phyloP scores from a whole-genome alignment of 495 filamentous ascomycete genomes.

The Penicillium egyptiacum region DNA sequence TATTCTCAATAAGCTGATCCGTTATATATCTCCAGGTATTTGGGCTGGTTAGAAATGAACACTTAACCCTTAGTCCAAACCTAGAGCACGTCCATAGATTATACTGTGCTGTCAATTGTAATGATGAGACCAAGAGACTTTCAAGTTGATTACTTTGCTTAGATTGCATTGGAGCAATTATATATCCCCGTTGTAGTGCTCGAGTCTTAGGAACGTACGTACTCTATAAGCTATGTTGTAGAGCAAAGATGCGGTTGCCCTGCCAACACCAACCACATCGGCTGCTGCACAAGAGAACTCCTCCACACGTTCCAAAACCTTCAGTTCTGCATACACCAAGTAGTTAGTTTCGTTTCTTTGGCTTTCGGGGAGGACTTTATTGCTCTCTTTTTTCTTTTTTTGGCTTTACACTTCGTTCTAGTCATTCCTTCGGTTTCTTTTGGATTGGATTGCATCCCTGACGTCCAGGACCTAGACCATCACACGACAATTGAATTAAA shows the following conservation, averaged over 20 bases:
- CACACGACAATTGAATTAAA: conserved; percentile 22
- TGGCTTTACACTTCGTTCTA: background rate
- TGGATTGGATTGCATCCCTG: conserved; percentile 5
- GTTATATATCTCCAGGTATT: background rate
- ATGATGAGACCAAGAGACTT: background rate
- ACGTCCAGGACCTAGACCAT: conserved; percentile 4
- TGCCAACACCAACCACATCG: conserved; percentile 33
- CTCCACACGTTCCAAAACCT: conserved; percentile 21
- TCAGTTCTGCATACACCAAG: conserved; percentile 23
- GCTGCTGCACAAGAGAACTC: conserved; percentile 18
- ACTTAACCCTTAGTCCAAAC: background rate
- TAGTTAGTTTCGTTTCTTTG: conserved; percentile 21
- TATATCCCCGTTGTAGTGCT: background rate
- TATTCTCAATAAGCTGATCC: background rate
- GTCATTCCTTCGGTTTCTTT: conserved; percentile 9
- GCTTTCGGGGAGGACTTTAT: conserved; percentile 16
- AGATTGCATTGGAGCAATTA: background rate
- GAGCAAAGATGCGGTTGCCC: conserved; percentile 29
- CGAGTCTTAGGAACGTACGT: background rate
- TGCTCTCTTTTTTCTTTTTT: conserved; percentile 16
- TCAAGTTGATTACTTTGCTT: background rate
- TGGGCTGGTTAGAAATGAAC: background rate
- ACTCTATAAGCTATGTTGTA: background rate
- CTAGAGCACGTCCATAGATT: background rate
- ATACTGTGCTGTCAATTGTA: background rate